Evolutionary conservation across 306 rosid genomes (phyloP).

Genomic region (Citrullus amarus): DNA sequence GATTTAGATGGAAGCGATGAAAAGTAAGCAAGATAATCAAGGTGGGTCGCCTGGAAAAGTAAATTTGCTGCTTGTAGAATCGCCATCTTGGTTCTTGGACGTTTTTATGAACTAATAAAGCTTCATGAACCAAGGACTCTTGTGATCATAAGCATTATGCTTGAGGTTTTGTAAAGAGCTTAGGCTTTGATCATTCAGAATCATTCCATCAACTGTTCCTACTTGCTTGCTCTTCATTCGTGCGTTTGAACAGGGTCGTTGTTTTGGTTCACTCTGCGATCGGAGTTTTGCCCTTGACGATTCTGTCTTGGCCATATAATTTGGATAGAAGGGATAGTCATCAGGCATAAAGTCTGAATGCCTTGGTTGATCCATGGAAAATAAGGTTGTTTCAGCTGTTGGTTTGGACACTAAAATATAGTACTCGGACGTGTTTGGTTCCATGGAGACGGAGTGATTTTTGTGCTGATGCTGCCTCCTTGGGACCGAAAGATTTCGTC

Average conservation of each 20-base stretch:
- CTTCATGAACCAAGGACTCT: constrained; percentile 41
- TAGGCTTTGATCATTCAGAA: constrained; percentile 26
- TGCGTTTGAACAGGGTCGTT: constrained; percentile 35
- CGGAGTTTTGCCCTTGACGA: constrained; percentile 68
- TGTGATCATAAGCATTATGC: constrained; percentile 17
- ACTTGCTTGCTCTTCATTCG: constrained; percentile 27
- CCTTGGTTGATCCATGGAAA: constrained; percentile 24
- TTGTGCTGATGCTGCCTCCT: constrained; percentile 17
- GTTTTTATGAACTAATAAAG: constrained; percentile 21
- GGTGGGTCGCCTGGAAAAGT: constrained; percentile 12
- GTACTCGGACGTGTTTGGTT: constrained; percentile 30
- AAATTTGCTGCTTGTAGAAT: constrained; percentile 14
- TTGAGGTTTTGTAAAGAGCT: constrained; percentile 24
- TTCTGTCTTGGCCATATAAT: constrained; percentile 60
- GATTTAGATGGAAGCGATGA: neutral
- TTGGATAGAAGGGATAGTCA: constrained; percentile 35
- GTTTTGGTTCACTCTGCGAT: constrained; percentile 80
- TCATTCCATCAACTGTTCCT: constrained; percentile 14
- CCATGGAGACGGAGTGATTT: constrained; percentile 14
- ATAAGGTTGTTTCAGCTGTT: constrained; percentile 21
- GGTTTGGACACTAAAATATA: constrained; percentile 12
- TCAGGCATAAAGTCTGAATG: constrained; percentile 2
- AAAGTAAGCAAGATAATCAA: neutral
- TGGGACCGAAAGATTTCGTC: constrained; percentile 21
- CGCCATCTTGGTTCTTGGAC: constrained; percentile 16